Evolutionary conservation across 345 rosid species (phyloP).

Genomic region (Ailanthus altissimus): DNA sequence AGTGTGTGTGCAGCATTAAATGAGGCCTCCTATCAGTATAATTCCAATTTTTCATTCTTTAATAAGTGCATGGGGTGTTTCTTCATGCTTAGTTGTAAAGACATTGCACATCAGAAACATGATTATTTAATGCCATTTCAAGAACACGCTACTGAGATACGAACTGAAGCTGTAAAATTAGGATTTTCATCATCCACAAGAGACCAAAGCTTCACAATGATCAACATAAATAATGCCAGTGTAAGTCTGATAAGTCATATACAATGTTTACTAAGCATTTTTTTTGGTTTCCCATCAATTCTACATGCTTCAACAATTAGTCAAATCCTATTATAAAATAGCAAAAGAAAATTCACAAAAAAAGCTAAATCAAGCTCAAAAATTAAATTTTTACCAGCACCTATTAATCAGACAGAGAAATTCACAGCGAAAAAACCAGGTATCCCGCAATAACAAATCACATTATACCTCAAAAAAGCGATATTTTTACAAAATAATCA

Average conservation of each 20-base stretch:
- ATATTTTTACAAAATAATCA: conserved; percentile 11
- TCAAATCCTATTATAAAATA: not conserved
- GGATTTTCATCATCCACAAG: not conserved
- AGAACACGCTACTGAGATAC: conserved; percentile 2
- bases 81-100: not conserved
- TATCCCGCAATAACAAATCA: not conserved
- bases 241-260: not conserved
- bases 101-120: not conserved
- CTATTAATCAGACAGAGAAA: conserved; percentile 6
- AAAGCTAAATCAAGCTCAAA: not conserved
- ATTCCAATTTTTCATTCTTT: not conserved
- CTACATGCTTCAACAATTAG: conserved; percentile 1
- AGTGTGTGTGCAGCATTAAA: not conserved
- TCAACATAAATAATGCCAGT: not conserved
- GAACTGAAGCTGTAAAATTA: not conserved
- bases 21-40: not conserved
- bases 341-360: not conserved
- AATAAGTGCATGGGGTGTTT: not conserved
- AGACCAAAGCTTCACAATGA: not conserved
- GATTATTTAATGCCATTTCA: conserved; percentile 1
- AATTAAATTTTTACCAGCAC: not conserved
- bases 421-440: not conserved
- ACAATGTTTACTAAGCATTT: not conserved
- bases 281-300: not conserved
- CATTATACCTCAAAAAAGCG: conserved; percentile 16